Base-by-base conservation (phyloP, 129 eudicot genomes). In the Flaveria bidentis region DNA sequence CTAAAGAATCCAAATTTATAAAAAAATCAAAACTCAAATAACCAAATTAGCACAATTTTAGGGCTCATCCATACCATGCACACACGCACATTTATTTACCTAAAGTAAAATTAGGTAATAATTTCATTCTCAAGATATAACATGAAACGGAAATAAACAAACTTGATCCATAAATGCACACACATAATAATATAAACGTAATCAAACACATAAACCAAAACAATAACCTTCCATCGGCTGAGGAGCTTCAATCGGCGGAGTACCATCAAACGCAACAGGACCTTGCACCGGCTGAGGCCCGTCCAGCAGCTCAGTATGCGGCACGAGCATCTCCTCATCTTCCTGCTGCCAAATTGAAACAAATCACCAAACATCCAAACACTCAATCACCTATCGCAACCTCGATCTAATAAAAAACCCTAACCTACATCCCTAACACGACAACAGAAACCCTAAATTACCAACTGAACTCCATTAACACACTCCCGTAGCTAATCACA, bases 251-350 rank as follows among this genome's bases (percentile, higher is more conserved):
- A 85, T 53, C 9, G 82, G 90, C 81, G 78, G 74, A 82, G 87
- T 91, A 79, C 64, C 90, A 82, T 84, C 89, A 76, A 77, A 82
- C 33, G 82, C 79, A 3, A 77, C 75, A 33, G 82, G 86, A 56
- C 86, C 86, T 73, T 82, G 82, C 45, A 82, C 75, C 10, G 94
- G 90, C 62, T 55, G 89, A 86, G 89, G 88, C 25, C 87, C 93
- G 52, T 88, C 93, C 13, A 67, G 77, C 6, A 82, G 74, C 79
- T 90, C 96, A 9, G 86, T 74, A 63, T 92, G 89, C 3, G 96
- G 98, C 88, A 92, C 96, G 36, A 90, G 82, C 98, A 92, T 92
- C 88, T 90, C 98, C 79, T 90, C 96, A 20, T 93, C 98, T 26
- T 93, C 96, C 81, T 90, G 98, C 85, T 88, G 84, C 36, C 78